Conservation (phyloP, 169 alveolate species). For the Hammondia hammondi region DNA sequence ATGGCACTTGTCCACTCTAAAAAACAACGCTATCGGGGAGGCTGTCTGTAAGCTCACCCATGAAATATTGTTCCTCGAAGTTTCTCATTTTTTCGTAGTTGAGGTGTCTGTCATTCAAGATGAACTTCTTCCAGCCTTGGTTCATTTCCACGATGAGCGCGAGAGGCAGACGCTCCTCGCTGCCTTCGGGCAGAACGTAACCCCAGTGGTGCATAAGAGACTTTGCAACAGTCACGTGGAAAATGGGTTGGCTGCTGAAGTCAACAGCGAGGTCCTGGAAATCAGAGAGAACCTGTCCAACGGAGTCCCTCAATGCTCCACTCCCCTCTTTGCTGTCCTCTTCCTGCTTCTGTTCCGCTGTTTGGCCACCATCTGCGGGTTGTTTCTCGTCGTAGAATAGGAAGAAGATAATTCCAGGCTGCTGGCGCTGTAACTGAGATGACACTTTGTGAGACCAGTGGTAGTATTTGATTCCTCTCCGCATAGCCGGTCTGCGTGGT, state of each 20-base stretch:
- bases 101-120: conserved; percentile 27
- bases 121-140: conserved; percentile 14
- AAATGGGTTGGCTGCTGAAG: background rate
- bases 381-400: conserved; percentile 36
- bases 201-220: conserved; percentile 40
- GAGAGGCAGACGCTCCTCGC: conserved; percentile 9
- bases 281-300: background rate
- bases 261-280: conserved; percentile 34
- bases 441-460: conserved; percentile 23
- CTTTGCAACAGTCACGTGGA: conserved; percentile 18
- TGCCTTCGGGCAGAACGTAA: conserved; percentile 16
- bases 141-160: conserved; percentile 29
- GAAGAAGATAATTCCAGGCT: background rate
- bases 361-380: background rate
- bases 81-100: conserved; percentile 22
- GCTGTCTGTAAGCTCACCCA: background rate
- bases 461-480: conserved; percentile 17
- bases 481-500: background rate
- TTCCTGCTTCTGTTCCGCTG: background rate
- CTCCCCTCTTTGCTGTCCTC: background rate
- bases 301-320: background rate
- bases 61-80: conserved; percentile 21
- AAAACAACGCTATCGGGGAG: no score
- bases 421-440: background rate
- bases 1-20: no score